Base-by-base conservation (phyloP, 2,329 filamentous ascomycete genomes). In the Epichloe gansuensis region DNA sequence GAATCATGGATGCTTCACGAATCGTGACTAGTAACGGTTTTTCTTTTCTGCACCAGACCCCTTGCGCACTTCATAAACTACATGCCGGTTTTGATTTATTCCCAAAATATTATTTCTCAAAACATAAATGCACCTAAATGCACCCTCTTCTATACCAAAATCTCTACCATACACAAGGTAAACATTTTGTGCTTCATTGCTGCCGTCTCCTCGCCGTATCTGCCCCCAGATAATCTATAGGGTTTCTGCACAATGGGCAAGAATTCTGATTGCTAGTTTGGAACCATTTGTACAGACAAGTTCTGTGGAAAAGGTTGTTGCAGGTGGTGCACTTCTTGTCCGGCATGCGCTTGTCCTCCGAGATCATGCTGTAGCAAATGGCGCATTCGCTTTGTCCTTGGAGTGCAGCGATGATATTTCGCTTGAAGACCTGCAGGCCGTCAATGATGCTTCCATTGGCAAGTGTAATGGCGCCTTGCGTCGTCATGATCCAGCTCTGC, bases 261-360 rank as follows among this genome's bases (percentile, higher is more conserved):
- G 86, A 91, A 62, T 87, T 93, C 63, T 88, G 85, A 68, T 88
- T 94, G 66, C 90, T 95, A 61, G 79, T 91, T 75, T 88, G 87
- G 75, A 98, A 97, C 93, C 93, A 98, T 70, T 91, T 91, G 73
- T 89, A 95, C 69, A 98, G 70, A 71, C 93, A 98, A 2, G 81
- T 80, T 1, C 85, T 80, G 69, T 98, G 93, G 74, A 97, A 98
- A 51, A 87, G 73, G 69, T 98, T 91, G 75, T 90, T 91, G 76
- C 93, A 98, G 1, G 91, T 97, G 46, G 79, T 76, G 67, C 93
- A 98, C 52, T 81, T 77, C 76, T 97, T 97, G 67, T 93, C 91
- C 0, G 93, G 93, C 67, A 95, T 81, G 68, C 86, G 86, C 74
- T 88, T 88, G 67, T 96, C 91, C 7, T 81, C 82, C 17, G 88